A percentile compares a stretch with the other conserved stretches of the same genome.
Conservation (phyloP, 2,329 filamentous ascomycete genomes). For the Arthrobotrys sinensis region DNA sequence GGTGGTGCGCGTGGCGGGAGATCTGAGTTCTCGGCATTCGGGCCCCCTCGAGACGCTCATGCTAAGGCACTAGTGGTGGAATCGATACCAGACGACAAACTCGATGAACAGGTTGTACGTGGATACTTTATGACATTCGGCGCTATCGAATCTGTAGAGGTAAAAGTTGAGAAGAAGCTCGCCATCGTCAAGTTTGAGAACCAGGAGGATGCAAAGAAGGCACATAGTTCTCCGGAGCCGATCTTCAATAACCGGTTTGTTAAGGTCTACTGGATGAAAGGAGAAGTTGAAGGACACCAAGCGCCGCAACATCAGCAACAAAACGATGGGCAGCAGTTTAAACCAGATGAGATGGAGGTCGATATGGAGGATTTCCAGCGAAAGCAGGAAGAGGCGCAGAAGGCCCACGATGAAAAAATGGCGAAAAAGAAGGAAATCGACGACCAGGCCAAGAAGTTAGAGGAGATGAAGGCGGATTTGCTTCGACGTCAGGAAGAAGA, state of each 20-base stretch:
- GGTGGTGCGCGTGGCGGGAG: conserved; percentile 68
- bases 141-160: conserved; percentile 74
- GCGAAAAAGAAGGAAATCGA: conserved; percentile 77
- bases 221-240: conserved; percentile 82
- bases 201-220: conserved; percentile 78
- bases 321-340: conserved; percentile 53
- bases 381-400: conserved; percentile 81
- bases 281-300: conserved; percentile 67
- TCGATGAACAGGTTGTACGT: conserved; percentile 77
- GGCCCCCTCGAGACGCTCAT: conserved; percentile 75
- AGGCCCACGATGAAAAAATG: conserved; percentile 76
- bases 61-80: conserved; percentile 82
- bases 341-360: conserved; percentile 72
- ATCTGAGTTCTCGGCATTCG: conserved; percentile 77
- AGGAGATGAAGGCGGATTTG: conserved; percentile 76
- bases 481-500: conserved; percentile 77
- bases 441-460: conserved; percentile 75
- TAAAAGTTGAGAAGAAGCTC: conserved; percentile 78
- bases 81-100: conserved; percentile 81
- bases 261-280: conserved; percentile 84
- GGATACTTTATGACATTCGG: conserved; percentile 82
- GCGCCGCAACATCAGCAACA: conserved; percentile 62
- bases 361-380: conserved; percentile 79
- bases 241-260: conserved; percentile 90
- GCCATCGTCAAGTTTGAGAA: conserved; percentile 79